phyloP scores from a whole-genome alignment of 257 asterid species.

The Solanum peruvianum region DNA sequence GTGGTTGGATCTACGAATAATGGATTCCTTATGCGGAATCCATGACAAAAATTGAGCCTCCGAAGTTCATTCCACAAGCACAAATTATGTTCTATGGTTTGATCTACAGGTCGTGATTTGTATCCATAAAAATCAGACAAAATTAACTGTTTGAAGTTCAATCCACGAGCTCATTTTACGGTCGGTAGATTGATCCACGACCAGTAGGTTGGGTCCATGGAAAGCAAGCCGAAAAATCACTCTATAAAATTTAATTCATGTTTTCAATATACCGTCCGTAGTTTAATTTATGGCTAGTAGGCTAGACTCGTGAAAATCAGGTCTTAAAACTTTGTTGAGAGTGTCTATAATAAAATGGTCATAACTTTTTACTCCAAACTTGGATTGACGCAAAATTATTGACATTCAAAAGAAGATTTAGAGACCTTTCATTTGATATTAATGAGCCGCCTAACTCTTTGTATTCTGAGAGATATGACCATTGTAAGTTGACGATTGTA shows the following conservation, averaged over 20 bases:
- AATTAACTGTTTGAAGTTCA: too few relatives aligned
- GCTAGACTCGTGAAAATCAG: background rate
- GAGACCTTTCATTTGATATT: background rate
- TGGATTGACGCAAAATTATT: background rate
- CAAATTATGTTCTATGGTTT: background rate
- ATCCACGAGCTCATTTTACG: background rate
- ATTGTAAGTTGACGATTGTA: background rate
- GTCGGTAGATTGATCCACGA: background rate
- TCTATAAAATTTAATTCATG: background rate
- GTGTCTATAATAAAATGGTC: background rate
- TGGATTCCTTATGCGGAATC: background rate
- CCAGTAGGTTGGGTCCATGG: background rate
- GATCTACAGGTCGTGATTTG: background rate
- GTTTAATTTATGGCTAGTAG: background rate
- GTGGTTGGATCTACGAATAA: background rate
- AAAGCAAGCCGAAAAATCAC: too few relatives aligned
- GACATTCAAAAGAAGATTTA: background rate
- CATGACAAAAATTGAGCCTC: background rate
- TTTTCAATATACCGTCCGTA: background rate
- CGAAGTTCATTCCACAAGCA: background rate
- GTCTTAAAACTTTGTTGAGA: background rate
- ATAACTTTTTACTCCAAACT: background rate
- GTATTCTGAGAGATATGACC: background rate
- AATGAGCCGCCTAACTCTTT: background rate
- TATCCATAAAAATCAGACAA: background rate